These are phyloP conservation scores for Cordia subcordata DNA, from an alignment of 257 asterid genomes.

Conservation along the genomic window DNA sequence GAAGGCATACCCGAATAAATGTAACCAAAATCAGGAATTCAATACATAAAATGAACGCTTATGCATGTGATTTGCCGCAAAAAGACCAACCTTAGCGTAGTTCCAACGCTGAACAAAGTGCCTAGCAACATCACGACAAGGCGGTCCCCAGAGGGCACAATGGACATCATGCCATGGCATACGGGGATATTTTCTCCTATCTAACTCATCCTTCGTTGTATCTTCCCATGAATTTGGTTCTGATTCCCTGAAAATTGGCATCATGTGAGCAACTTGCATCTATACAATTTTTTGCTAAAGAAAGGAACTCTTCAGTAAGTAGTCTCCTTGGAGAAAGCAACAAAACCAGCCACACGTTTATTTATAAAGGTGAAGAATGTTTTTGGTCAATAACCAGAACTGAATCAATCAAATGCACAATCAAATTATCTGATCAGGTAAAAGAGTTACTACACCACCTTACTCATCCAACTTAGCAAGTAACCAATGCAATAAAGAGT, in stretches of 20 bases:
- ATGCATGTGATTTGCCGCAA: neutral
- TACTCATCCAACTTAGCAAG: too few relatives aligned
- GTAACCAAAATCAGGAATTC: slow-evolving; percentile 9
- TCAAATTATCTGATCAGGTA: too few relatives aligned
- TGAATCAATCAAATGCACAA: too few relatives aligned
- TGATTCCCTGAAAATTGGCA: slow-evolving; percentile 65
- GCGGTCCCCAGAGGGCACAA: slow-evolving; percentile 96
- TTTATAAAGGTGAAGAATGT: neutral
- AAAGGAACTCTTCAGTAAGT: neutral
- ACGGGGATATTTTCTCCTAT: slow-evolving; percentile 76
- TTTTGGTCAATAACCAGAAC: neutral
- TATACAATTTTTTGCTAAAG: neutral
- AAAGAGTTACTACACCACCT: too few relatives aligned
- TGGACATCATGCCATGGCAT: slow-evolving; percentile 99
- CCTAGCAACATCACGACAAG: slow-evolving; percentile 92
- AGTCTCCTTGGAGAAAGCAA: neutral
- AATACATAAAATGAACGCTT: neutral
- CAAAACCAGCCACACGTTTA: neutral
- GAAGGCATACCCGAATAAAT: slow-evolving; percentile 24
- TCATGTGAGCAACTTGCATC: slow-evolving; percentile 22
- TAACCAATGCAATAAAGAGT: neutral
- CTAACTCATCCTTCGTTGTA: slow-evolving; percentile 83
- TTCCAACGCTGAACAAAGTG: slow-evolving; percentile 99
- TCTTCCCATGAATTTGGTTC: slow-evolving; percentile 98
- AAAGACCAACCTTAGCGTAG: slow-evolving; percentile 76